Evolutionary conservation across 169 alveolate genomes (phyloP).

Genomic region (Plasmodium relictum): DNA sequence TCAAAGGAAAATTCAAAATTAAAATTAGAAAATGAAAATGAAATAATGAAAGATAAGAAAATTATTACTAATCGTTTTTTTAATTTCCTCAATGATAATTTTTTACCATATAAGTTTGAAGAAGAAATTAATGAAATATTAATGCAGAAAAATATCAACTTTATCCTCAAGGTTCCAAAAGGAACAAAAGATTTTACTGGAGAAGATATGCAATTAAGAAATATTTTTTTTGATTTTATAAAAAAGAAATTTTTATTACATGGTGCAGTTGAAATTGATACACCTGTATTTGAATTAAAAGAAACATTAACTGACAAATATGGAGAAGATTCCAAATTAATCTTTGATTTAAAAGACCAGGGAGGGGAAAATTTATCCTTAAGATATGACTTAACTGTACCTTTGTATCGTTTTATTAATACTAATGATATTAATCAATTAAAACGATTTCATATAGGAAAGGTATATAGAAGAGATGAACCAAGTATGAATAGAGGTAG

Average conservation of each 20-base stretch:
- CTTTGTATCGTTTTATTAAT: conserved; percentile 96
- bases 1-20: conserved; percentile 2
- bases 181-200: conserved; percentile 96
- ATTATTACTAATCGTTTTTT: conserved; percentile 15
- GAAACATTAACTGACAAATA: conserved; percentile 96
- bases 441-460: conserved; percentile 96
- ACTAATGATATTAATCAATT: conserved; percentile 89
- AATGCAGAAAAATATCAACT: conserved; percentile 82
- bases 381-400: conserved; percentile 98
- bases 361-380: conserved; percentile 98
- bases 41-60: conserved; percentile 13
- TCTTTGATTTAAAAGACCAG: conserved; percentile 96
- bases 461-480: conserved; percentile 98
- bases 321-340: conserved; percentile 97
- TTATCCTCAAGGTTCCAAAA: conserved; percentile 94
- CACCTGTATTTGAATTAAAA: conserved; percentile 98
- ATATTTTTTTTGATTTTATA: conserved; percentile 90
- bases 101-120: conserved; percentile 23
- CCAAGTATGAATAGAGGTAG: conserved; percentile 97
- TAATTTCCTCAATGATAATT: conserved; percentile 6
- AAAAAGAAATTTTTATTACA: conserved; percentile 92
- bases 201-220: conserved; percentile 93
- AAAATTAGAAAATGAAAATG: conserved; percentile 4
- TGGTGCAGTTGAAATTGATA: conserved; percentile 98
- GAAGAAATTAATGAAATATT: conserved; percentile 56